Percentiles rank a stretch among this genome's conserved stretches.
phyloP scores from a whole-genome alignment of 106 monocot genomes.

The Platanthera zijinensis region DNA sequence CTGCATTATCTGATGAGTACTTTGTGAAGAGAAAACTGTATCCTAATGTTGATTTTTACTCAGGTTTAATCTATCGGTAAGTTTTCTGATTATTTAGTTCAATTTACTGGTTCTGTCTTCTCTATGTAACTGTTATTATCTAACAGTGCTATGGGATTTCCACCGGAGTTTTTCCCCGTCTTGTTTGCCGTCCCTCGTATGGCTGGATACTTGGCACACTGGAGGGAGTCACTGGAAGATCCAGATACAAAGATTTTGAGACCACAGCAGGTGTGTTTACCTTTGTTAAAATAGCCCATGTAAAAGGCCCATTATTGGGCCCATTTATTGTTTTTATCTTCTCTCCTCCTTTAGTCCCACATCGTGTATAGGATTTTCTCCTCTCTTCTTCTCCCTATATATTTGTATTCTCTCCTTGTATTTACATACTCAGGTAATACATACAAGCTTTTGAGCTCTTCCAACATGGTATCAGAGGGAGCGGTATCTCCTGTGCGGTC shows the following conservation, averaged over 20 bases:
- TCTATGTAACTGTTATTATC: constrained; percentile 5
- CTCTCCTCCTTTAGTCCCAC: too few species aligned
- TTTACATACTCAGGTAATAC: too few species aligned
- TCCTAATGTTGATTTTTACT: constrained; percentile 98
- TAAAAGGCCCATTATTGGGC: too few species aligned
- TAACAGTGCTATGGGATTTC: constrained; percentile 93
- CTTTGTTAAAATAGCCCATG: too few species aligned
- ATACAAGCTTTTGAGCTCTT: too few species aligned
- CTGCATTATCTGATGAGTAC: constrained; percentile 89
- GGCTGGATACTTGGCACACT: constrained; percentile 93
- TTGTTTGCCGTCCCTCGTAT: constrained; percentile 92
- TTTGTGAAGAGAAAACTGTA: constrained; percentile 88
- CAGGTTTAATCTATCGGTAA: constrained; percentile 91
- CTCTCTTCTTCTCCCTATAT: too few species aligned
- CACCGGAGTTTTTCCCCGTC: constrained; percentile 88
- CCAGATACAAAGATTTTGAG: constrained; percentile 99
- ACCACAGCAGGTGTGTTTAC: constrained; percentile 71
- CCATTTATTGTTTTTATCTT: too few species aligned
- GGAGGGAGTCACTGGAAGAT: constrained; percentile 95
- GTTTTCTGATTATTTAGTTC: not conserved
- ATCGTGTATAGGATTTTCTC: too few species aligned
- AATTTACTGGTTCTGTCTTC: too few species aligned
- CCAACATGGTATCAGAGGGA: too few species aligned
- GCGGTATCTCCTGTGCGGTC: too few species aligned
- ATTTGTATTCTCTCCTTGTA: too few species aligned